These are phyloP conservation scores for Plasmodium yoelii DNA, from an alignment of 169 alveolate species.

Conservation along the genomic window DNA sequence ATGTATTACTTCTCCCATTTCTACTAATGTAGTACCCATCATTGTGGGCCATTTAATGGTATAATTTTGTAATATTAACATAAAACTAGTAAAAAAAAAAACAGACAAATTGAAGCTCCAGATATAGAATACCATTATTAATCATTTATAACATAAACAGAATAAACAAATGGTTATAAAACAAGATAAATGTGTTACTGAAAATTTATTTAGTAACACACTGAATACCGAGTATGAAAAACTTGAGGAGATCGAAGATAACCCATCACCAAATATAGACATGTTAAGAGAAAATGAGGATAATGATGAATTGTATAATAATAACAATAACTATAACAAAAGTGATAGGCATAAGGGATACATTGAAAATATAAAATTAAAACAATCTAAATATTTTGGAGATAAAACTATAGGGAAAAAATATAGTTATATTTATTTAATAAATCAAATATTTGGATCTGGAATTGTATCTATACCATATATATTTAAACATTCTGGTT, in stretches of 20 bases:
- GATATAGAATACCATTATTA: too few species aligned
- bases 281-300: neutral
- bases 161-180: too few species aligned
- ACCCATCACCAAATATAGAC: neutral
- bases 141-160: too few species aligned
- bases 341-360: conserved; percentile 29
- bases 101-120: too few species aligned
- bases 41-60: too few species aligned
- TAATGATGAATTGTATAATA: neutral
- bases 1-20: too few species aligned
- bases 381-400: conserved; percentile 66
- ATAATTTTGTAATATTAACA: too few species aligned
- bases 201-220: neutral
- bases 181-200: too few species aligned
- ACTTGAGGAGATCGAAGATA: neutral
- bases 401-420: conserved; percentile 63
- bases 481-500: conserved; percentile 80
- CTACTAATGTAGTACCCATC: too few species aligned
- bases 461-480: conserved; percentile 84
- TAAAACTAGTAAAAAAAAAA: too few species aligned
- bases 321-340: conserved; percentile 1
- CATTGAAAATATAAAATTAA: conserved; percentile 51
- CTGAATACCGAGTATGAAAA: neutral
- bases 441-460: conserved; percentile 75
- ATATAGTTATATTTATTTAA: conserved; percentile 61